A percentile compares a stretch with the other conserved stretches of the same genome.
phyloP scores from a whole-genome alignment of 805 yeast genomes.

The Kazachstania viticola region DNA sequence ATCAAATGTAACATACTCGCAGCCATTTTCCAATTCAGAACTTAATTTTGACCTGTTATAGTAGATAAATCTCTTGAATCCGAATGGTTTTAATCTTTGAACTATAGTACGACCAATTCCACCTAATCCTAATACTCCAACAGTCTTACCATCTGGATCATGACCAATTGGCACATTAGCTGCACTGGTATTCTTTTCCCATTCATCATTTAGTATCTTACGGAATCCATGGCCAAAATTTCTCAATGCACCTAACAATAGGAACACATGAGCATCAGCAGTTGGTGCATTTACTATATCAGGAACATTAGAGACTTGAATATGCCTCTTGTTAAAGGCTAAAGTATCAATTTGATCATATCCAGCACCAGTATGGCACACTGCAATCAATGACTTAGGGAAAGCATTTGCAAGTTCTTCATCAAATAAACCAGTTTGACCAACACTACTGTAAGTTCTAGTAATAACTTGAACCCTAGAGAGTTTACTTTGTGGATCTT shows the following conservation, averaged over 20 bases:
- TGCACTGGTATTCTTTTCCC: constrained; percentile 51
- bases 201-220: constrained; percentile 44
- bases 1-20: constrained; percentile 62
- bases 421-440: constrained; percentile 53
- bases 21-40: constrained; percentile 53
- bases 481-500: constrained; percentile 25
- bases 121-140: constrained; percentile 82
- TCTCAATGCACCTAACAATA: constrained; percentile 52
- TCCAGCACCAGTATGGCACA: constrained; percentile 64
- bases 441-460: constrained; percentile 43
- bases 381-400: constrained; percentile 41
- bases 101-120: constrained; percentile 81
- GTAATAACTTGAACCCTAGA: constrained; percentile 28
- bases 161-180: constrained; percentile 52
- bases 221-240: constrained; percentile 53
- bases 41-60: constrained; percentile 54
- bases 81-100: constrained; percentile 63
- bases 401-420: constrained; percentile 43
- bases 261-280: constrained; percentile 57
- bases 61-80: constrained; percentile 58
- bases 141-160: constrained; percentile 63
- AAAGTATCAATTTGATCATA: constrained; percentile 60
- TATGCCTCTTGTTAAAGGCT: constrained; percentile 37
- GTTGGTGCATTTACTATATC: constrained; percentile 58
- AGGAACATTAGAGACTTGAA: constrained; percentile 62